Evolutionary conservation across 139 green algal species (phyloP).

Genomic region (Picochlorum costavermella): DNA sequence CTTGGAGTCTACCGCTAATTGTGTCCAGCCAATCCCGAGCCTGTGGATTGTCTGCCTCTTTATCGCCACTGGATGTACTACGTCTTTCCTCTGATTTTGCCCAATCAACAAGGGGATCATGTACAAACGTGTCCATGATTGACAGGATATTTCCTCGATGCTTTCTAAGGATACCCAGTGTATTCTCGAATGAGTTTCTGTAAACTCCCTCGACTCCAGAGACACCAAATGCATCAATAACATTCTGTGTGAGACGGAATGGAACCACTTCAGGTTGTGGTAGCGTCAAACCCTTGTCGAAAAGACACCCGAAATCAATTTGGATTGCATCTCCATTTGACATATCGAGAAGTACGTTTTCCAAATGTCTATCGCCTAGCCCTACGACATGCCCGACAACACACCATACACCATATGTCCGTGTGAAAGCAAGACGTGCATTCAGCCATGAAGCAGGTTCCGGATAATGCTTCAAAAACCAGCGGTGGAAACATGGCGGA

Average conservation of each 20-base stretch:
- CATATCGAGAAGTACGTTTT: constrained; percentile 90
- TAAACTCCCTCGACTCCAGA: constrained; percentile 83
- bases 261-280: constrained; percentile 88
- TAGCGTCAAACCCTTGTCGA: constrained; percentile 76
- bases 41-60: constrained; percentile 50
- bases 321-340: constrained; percentile 57
- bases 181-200: constrained; percentile 73
- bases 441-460: constrained; percentile 80
- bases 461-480: constrained; percentile 60
- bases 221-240: constrained; percentile 90
- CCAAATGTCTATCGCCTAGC: constrained; percentile 83
- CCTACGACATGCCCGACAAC: constrained; percentile 61
- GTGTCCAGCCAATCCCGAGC: constrained; percentile 69
- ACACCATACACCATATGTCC: constrained; percentile 61
- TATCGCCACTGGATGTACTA: not conserved
- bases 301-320: constrained; percentile 94
- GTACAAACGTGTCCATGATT: constrained; percentile 92
- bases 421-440: constrained; percentile 67
- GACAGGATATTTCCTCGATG: constrained; percentile 77
- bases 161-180: constrained; percentile 55
- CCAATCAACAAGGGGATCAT: constrained; percentile 97
- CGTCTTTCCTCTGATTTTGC: not conserved
- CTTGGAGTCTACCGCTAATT: constrained; percentile 63
- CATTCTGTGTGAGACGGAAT: constrained; percentile 96
- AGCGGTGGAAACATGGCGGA: constrained; percentile 78